Base-by-base conservation (phyloP, 208 protist species). In the Leishmania guyanensis region DNA sequence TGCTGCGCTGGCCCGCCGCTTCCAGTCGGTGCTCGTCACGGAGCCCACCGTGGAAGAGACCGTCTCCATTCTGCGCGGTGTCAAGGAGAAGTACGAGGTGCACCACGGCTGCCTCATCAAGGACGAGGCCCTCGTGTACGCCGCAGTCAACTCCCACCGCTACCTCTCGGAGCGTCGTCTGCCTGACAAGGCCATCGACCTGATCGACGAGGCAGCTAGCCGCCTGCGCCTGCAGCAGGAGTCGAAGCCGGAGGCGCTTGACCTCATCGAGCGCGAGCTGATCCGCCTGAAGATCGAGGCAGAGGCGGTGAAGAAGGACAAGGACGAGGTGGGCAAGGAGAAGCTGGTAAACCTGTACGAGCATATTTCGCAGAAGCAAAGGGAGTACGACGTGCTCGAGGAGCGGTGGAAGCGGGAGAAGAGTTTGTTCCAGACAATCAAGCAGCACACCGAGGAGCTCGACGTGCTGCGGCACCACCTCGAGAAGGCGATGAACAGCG, bases 181-280 rank as follows among this genome's bases (percentile, higher is more conserved):
- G 48, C 99, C 99, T 14, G 99, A 99, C 88, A 99, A 99, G 89
- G 98, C 99, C 3, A 99, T 99, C 75, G 99, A 99, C 89, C 90
- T 99, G 16, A 90, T 99, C 46, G 99, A 99, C 83, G 99, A 99
- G 88, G 98, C 99, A 2, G 90, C 94, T 77, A 97, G 98, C 70
- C 94, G 92, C 17, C 85, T 98, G 81, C 88, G 95, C 50, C 88
- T 99, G 64, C 93, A 99, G 90, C 92, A 99, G 80, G 97, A 99
- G 83, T 98, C 94, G 4, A 98, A 99, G 86, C 98, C 99, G 0
- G 98, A 99, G 86, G 84, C 83, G 26, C 91, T 99, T 10, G 99
- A 99, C 81, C 81, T 86, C n/a, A 86, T 99, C 10, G 98, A 98
- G 74, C 90, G 97, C 5, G 86, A 97, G 84, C 92, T 98, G 58